Evolutionary conservation across 352 stramenopile species (phyloP).

Genomic region (Globisporangium perplexum): DNA sequence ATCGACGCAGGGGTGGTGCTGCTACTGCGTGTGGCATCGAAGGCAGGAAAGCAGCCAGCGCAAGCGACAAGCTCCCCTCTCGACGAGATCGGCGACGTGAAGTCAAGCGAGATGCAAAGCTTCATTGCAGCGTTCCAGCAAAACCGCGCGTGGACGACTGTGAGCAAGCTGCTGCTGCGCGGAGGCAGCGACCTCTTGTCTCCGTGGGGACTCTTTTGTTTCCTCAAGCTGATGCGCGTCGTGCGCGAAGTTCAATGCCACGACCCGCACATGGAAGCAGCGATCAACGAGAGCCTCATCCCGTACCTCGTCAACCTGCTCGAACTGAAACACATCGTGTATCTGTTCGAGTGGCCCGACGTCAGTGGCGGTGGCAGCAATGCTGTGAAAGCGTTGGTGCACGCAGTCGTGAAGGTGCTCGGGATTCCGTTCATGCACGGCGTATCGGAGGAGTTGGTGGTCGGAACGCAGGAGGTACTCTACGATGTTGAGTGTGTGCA

Average conservation of each 20-base stretch:
- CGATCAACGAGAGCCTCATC: slow-evolving; percentile 53
- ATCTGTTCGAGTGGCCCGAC: slow-evolving; percentile 72
- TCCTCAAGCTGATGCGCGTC: slow-evolving; percentile 74
- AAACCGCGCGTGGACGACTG: slow-evolving; percentile 37
- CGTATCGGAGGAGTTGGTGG: slow-evolving; percentile 56
- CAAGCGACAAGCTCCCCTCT: no score
- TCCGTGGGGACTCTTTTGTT: slow-evolving; percentile 79
- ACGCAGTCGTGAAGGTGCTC: slow-evolving; percentile 82
- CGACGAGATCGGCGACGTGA: background rate
- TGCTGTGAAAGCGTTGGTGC: slow-evolving; percentile 76
- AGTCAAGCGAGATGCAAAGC: slow-evolving; percentile 21
- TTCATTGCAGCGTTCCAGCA: slow-evolving; percentile 44
- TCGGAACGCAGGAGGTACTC: slow-evolving; percentile 62
- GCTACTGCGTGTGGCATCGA: slow-evolving; percentile 53
- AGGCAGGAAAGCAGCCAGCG: slow-evolving; percentile 26
- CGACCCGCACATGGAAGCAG: slow-evolving; percentile 30
- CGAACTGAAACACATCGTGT: slow-evolving; percentile 47
- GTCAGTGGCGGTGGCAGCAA: slow-evolving; percentile 69
- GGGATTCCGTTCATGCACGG: slow-evolving; percentile 73
- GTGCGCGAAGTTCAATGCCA: slow-evolving; percentile 61
- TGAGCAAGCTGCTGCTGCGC: slow-evolving; percentile 38
- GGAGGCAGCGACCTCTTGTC: slow-evolving; percentile 65
- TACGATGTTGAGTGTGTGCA: slow-evolving; percentile 66
- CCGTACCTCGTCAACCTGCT: slow-evolving; percentile 56
- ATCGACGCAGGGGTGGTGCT: slow-evolving; percentile 61